Base-by-base conservation (phyloP, 805 yeast genomes). In the Vanderwaltozyma tropicalis region DNA sequence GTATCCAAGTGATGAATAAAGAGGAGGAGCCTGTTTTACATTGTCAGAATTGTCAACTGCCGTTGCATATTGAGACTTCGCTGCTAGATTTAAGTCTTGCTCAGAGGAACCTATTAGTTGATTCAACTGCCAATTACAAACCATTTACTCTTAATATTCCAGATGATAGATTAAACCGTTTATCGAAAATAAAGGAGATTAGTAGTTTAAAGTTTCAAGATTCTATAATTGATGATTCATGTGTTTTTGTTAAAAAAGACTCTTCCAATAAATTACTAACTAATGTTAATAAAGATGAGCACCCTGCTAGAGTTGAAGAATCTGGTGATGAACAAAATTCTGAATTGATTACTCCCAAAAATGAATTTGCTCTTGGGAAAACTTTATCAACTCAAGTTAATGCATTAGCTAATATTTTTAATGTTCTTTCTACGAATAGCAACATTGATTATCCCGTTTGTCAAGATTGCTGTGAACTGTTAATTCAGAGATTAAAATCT, bases 381-480 rank as follows among this genome's bases (percentile, higher is more conserved):
- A 62, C 69, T 0, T 62, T 76, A 2, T 71, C 81, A 0, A 61
- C 64, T 5, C 60, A 77, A 31, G 58, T 76, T 17, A 68, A 69
- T 32, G 67, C 76, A 0, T 55, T 86, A 25, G 75, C 74, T 2
- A 74, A 72, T 28, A 71, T 89, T 2, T 87, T 85, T 55, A 79
- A 80, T 44, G 67, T 82, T 2, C 59, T 89, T 5, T 79, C 92
- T 0, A 66, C 72, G 5, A 79, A 81, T 43, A 78, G 80, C 36
- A 86, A 80, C 42, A 69, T 89, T 13, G 94, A 85, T 45, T 78
- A 76, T 51, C 98, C 98, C 0, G 75, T 92, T 13, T 89, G 97
- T 49, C 69, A 69, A 18, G 96, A 88, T 31, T 92, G 98, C 57
- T 81, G 92, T 6, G 74, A 70, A 31, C 55, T 69, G 16, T 59